Evolutionary conservation across 2,329 filamentous ascomycete genomes (phyloP), one percentile per base, ranked within the genome.

Genomic region (Amauroascus verrucosus): DNA sequence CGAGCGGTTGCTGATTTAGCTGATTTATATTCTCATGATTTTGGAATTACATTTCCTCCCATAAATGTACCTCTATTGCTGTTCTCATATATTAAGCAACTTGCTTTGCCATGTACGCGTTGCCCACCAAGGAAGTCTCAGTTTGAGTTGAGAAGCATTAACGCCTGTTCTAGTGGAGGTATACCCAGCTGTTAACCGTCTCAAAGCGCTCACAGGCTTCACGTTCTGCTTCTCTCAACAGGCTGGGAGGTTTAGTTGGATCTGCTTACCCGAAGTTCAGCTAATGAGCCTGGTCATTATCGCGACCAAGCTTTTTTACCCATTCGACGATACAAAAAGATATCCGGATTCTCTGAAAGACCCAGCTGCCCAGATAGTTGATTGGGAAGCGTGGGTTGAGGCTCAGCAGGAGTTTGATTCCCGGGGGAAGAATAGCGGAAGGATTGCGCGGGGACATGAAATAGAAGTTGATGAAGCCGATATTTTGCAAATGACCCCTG

Each of bases 271-370:
- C 0, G 93, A 97, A 63, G 73, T 86, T 5, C 79, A 86, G 41
- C 71, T 96, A 1, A 74, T 88, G 53, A 76, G 83, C 3, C 72
- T 88, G 2, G 67, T 95, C 2, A 73, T 95, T 1, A 76, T 95
- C 13, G 81, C 85, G 3, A 82, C 85, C 2, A 96, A 96, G 62
- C 67, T 95, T 1, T 74, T 85, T 18, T 89, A 88, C 61, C 88
- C 91, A 0, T 81, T 95, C 43, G 81, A 88, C 61, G 71, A 73
- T 20, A 62, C 76, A 11, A 66, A 73, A 50, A 73, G 83, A 40
- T 72, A 74, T 59, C 77, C 76, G 6, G 67, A 64, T 33, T 74
- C 72, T 16, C 59, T 71, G 13, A 70, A 72, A 8, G 83, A 87
- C 54, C 77, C 82, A 1, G 74, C 80, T 13, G 73, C 73, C 2